These are phyloP conservation scores for Warburgia ugandensis DNA, from an alignment of 164 flowering plant species.

Conservation along the genomic window DNA sequence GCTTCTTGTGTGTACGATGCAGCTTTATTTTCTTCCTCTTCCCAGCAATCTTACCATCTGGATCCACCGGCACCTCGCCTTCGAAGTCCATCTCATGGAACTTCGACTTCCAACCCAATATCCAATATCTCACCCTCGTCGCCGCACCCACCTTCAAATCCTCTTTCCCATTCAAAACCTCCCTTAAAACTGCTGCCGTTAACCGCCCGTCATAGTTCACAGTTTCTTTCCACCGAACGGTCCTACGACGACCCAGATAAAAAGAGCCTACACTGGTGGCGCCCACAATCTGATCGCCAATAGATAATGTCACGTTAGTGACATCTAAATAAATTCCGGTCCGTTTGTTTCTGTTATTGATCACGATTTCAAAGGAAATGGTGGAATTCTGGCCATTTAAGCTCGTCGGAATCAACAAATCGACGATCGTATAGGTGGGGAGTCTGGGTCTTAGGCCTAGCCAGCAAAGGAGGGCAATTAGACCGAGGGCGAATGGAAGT, in stretches of 20 bases:
- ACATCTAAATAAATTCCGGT: conserved; percentile 21
- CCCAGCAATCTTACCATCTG: conserved; percentile 37
- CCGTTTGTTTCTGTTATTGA: conserved; percentile 28
- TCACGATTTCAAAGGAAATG: conserved; percentile 16
- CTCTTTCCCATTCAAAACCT: conserved; percentile 18
- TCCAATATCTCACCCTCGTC: conserved; percentile 17
- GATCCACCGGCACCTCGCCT: conserved; percentile 18
- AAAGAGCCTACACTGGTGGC: conserved; percentile 10
- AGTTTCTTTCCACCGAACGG: not conserved
- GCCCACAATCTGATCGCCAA: conserved; percentile 15
- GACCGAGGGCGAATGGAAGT: conserved; percentile 6
- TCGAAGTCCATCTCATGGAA: conserved; percentile 17
- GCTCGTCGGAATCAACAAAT: conserved; percentile 14
- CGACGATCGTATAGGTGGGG: conserved; percentile 15
- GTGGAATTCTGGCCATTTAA: conserved; percentile 1
- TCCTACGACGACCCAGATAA: conserved; percentile 14
- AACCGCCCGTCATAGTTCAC: not conserved
- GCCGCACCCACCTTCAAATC: conserved; percentile 16
- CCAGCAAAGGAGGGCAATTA: conserved; percentile 18
- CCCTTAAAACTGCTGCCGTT: conserved; percentile 4
- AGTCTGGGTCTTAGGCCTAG: conserved; percentile 11
- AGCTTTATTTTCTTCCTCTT: conserved; percentile 29
- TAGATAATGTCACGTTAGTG: conserved; percentile 13
- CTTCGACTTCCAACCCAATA: conserved; percentile 16
- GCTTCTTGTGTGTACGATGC: conserved; percentile 8